These are phyloP conservation scores for Phytophthora kernoviae DNA, from an alignment of 352 stramenopile genomes.

Conservation along the genomic window DNA sequence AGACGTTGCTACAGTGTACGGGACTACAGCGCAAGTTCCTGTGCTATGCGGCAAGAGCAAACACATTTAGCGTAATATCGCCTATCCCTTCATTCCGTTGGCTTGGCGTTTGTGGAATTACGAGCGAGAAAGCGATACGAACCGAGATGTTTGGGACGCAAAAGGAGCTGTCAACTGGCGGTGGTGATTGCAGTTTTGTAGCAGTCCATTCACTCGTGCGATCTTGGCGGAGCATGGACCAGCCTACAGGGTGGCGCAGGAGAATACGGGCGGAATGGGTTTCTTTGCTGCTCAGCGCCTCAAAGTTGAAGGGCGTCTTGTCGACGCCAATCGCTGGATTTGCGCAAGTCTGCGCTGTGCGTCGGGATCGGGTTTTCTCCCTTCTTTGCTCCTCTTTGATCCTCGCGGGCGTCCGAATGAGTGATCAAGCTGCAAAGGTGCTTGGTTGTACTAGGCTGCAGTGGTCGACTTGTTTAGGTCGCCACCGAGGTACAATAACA, in stretches of 20 bases:
- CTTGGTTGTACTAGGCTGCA: background rate
- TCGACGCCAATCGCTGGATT: background rate
- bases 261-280: slow-evolving; percentile 12
- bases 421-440: no score
- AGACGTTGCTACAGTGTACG: slow-evolving; percentile 5
- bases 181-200: slow-evolving; percentile 31
- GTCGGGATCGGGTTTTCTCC: no score
- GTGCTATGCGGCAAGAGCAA: background rate
- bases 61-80: background rate
- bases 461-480: background rate
- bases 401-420: no score
- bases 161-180: slow-evolving; percentile 25
- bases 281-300: background rate
- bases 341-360: no score
- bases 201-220: slow-evolving; percentile 17
- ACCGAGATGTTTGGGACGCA: slow-evolving; percentile 11
- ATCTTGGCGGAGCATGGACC: slow-evolving; percentile 28
- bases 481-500: no score
- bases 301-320: background rate
- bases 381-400: no score
- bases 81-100: background rate
- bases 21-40: background rate
- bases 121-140: background rate
- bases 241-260: slow-evolving; percentile 17
- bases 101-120: background rate